Percentiles rank a stretch among this genome's conserved stretches.
These are phyloP conservation scores for Phaeotremella fagi DNA, from an alignment of 768 basidiomycete genomes.

Conservation along the genomic window DNA sequence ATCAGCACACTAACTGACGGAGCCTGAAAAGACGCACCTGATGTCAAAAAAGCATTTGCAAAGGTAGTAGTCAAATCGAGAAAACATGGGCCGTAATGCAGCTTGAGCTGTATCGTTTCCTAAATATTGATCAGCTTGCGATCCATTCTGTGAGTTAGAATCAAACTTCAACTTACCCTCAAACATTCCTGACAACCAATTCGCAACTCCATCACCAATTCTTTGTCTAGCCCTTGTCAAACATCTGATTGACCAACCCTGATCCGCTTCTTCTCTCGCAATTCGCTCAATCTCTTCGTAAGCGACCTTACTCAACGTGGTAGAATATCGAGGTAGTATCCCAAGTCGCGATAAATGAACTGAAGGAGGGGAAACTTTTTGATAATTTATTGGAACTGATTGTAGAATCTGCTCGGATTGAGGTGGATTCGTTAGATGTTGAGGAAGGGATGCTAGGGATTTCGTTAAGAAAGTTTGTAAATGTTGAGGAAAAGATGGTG, in stretches of 20 bases:
- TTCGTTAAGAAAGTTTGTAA: slow-evolving; percentile 31
- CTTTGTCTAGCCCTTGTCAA: slow-evolving; percentile 62
- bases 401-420: slow-evolving; percentile 9
- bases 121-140: neutral
- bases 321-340: slow-evolving; percentile 34
- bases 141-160: neutral
- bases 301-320: slow-evolving; percentile 70
- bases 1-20: slow-evolving; percentile 4
- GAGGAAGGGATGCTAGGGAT: slow-evolving; percentile 23
- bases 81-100: slow-evolving; percentile 61
- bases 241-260: slow-evolving; percentile 63
- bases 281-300: slow-evolving; percentile 78
- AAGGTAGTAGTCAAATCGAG: slow-evolving; percentile 86
- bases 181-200: slow-evolving; percentile 80
- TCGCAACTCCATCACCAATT: slow-evolving; percentile 73
- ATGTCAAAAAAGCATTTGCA: slow-evolving; percentile 85
- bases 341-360: slow-evolving; percentile 34
- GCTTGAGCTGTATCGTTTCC: slow-evolving; percentile 49
- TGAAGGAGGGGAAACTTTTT: slow-evolving; percentile 30
- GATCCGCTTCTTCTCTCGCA: slow-evolving; percentile 59
- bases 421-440: slow-evolving; percentile 14
- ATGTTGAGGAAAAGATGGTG: slow-evolving; percentile 28
- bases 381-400: slow-evolving; percentile 25
- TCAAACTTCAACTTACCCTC: slow-evolving; percentile 48
- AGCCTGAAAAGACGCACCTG: slow-evolving; percentile 54